Conservation (phyloP, 1,284 basidiomycete genomes). For the Tylopilus orsonianus region DNA sequence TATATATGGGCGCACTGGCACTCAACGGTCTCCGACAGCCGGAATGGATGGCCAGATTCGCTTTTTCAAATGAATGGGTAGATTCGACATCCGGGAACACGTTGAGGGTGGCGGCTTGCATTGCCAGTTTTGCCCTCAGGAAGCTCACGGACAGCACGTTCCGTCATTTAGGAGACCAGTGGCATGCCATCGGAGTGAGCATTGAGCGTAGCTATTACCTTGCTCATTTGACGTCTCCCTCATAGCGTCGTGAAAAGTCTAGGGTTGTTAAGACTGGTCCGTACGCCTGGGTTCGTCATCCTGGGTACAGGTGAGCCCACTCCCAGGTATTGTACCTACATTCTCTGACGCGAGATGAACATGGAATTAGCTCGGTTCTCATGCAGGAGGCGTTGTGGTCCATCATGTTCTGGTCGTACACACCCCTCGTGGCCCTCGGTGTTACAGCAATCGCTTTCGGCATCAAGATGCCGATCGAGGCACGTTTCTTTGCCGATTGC, state of each 20-base stretch:
- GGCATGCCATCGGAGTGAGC: conserved; percentile 29
- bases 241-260: conserved; percentile 33
- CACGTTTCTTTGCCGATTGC: background rate
- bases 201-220: background rate
- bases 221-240: background rate
- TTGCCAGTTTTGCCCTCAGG: background rate
- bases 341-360: background rate
- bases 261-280: conserved; percentile 34
- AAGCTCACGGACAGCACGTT: background rate
- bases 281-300: conserved; percentile 35
- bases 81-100: background rate
- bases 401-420: conserved; percentile 35
- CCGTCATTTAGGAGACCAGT: conserved; percentile 27
- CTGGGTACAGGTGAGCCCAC: conserved; percentile 24
- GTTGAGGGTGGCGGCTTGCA: conserved; percentile 21
- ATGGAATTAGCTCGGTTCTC: conserved; percentile 23
- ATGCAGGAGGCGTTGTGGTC: conserved; percentile 23
- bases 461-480: conserved; percentile 37
- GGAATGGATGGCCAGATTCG: conserved; percentile 27
- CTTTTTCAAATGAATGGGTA: conserved; percentile 11
- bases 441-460: conserved; percentile 23
- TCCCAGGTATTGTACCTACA: background rate
- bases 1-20: conserved; percentile 21
- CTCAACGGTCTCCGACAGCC: conserved; percentile 29
- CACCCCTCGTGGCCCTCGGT: conserved; percentile 26